Evolutionary conservation across 331 rosid species (phyloP), one percentile per base, ranked within the genome.

Genomic region (Dryas integrifolia): DNA sequence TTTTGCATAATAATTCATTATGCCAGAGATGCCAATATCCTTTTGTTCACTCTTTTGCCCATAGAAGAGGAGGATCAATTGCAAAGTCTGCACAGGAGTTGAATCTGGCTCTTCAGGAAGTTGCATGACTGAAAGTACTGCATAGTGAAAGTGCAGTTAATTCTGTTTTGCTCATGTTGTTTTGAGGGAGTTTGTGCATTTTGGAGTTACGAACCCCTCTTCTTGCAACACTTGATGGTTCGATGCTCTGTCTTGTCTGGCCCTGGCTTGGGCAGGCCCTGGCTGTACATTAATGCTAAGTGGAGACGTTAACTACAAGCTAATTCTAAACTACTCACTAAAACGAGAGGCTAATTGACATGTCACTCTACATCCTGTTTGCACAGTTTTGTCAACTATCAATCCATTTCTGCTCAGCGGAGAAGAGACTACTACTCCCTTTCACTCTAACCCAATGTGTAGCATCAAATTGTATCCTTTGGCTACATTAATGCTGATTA

Each of bases 11-110:
- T 64, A 72, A 49, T 12, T 72, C 45, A 39, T 44, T 24, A n/a
- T 76, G 46, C 41, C 24, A 52, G 60, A 70, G 67, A 64, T 76
- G 61, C 72, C 65, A 78, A 82, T 86, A 77, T 78, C 41, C 47
- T 72, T 66, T 56, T 9, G 57, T 79, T 68, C 57, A 59, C 24
- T 76, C 63, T 62, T 80, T 71, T 51, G 35, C 73, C 76, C 80
- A 78, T 83, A 91, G 98, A 85, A 89, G 91, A 72, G 96, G 97
- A 82, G 98, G 98, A 79, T 86, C 97, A 46, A 82, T 86, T 46
- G 90, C 97, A 39, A 94, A 94, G 82, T 81, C 88, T 16, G 98
- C 96, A n/a, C 98, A 91, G 6, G 98, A 88, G 84, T 88, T 94
- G 82, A 94, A 76, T 82, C 85, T 94, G 77, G 90, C 96, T 49